Conservation (phyloP, 2,329 filamentous ascomycete species). For the Diatrype stigma region DNA sequence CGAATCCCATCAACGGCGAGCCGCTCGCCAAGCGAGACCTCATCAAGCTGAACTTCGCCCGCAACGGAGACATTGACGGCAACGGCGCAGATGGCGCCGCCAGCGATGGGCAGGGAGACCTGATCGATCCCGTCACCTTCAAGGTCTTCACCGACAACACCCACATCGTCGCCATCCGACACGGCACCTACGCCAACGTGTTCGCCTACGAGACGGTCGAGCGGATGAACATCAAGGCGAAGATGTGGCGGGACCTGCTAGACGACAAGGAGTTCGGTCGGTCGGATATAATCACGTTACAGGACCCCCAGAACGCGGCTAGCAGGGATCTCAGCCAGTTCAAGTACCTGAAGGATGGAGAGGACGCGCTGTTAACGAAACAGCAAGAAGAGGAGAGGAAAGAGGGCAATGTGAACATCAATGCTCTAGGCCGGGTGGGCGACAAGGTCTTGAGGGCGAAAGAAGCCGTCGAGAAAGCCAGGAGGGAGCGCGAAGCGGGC, state of each 20-base stretch:
- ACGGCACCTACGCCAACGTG: conserved; percentile 83
- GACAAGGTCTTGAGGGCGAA: conserved; percentile 88
- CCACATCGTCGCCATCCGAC: conserved; percentile 83
- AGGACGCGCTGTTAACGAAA: conserved; percentile 61
- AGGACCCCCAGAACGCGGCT: conserved; percentile 89
- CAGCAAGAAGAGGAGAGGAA: conserved; percentile 66
- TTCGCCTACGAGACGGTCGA: conserved; percentile 96
- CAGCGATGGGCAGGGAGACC: conserved; percentile 63
- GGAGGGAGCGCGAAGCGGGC: conserved; percentile 64
- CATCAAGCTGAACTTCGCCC: conserved; percentile 85
- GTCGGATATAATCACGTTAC: conserved; percentile 91
- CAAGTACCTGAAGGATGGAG: conserved; percentile 82
- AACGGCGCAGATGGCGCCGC: conserved; percentile 37
- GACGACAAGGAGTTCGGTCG: conserved; percentile 82
- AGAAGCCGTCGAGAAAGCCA: conserved; percentile 86
- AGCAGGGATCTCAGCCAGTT: conserved; percentile 81
- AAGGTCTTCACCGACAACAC: conserved; percentile 98
- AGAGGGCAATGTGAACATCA: conserved; percentile 69
- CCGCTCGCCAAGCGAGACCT: conserved; percentile 77
- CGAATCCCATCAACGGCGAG: conserved; percentile 82
- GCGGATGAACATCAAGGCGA: conserved; percentile 91
- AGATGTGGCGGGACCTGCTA: conserved; percentile 90
- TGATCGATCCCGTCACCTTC: conserved; percentile 94
- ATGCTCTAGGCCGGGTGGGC: conserved; percentile 71
- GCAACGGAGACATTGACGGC: conserved; percentile 70